Conservation (phyloP, 345 rosid genomes). For the Punica granatum region DNA sequence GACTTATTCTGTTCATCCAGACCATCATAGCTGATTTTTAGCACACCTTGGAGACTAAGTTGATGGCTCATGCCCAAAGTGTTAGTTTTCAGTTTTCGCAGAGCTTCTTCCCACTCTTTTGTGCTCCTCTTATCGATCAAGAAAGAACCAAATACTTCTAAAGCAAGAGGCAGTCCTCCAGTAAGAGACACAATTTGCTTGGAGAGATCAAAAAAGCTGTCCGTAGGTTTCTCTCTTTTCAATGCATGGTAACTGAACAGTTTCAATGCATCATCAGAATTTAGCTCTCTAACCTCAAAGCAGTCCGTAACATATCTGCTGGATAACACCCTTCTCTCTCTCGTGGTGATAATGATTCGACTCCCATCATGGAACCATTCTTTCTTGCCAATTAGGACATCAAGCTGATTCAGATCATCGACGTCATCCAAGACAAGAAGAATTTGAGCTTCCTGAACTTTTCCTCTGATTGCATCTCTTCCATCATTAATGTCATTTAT, state of each 20-base stretch:
- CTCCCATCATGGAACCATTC: slow-evolving; percentile 43
- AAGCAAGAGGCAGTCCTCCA: slow-evolving; percentile 50
- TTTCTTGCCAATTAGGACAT: slow-evolving; percentile 26
- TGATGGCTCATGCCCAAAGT: slow-evolving; percentile 14
- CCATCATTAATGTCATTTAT: slow-evolving; percentile 20
- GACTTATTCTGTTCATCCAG: slow-evolving; percentile 31
- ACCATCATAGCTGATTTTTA: slow-evolving; percentile 49
- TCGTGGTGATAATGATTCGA: slow-evolving; percentile 55
- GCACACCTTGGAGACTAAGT: slow-evolving; percentile 24
- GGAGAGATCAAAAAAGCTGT: slow-evolving; percentile 24
- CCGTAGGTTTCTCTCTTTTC: slow-evolving; percentile 38
- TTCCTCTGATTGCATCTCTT: slow-evolving; percentile 12
- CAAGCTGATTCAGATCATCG: slow-evolving; percentile 26
- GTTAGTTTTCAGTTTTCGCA: slow-evolving; percentile 25
- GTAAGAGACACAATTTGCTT: slow-evolving; percentile 38
- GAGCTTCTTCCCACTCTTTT: slow-evolving; percentile 41
- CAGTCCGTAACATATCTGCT: slow-evolving; percentile 9
- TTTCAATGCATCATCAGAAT: slow-evolving; percentile 23
- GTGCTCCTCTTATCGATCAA: slow-evolving; percentile 38
- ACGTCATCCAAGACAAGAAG: slow-evolving; percentile 56
- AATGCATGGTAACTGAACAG: slow-evolving; percentile 59
- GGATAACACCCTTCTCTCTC: slow-evolving; percentile 29
- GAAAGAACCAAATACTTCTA: slow-evolving; percentile 63
- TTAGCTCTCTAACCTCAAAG: slow-evolving; percentile 46
- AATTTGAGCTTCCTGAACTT: slow-evolving; percentile 19